Evolutionary conservation across 1,139 yeast genomes (phyloP).

Genomic region (Kurtzmaniella quercitrusa): DNA sequence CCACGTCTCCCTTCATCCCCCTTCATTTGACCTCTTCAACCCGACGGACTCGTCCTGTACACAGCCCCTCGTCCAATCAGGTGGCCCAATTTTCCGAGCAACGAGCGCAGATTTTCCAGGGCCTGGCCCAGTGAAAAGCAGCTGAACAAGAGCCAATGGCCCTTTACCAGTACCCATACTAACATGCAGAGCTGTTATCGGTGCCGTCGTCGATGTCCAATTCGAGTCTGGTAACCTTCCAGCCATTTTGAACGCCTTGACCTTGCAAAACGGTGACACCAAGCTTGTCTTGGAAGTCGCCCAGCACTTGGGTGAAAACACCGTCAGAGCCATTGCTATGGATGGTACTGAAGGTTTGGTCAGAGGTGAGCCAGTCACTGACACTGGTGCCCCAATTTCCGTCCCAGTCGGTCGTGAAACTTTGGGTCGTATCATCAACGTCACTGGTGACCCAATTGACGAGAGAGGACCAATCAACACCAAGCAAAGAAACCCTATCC

Average conservation of each 20-base stretch:
- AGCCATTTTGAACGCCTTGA: conserved; percentile 94
- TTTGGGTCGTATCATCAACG: conserved; percentile 97
- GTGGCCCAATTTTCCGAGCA: background rate
- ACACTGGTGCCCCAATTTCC: conserved; percentile 98
- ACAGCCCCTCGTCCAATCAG: conserved; percentile 1
- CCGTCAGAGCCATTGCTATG: conserved; percentile 99
- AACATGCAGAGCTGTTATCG: conserved; percentile 84
- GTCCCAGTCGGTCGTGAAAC: conserved; percentile 99
- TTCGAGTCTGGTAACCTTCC: conserved; percentile 97
- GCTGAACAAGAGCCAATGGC: too few relatives aligned
- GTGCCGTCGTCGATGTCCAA: conserved; percentile 99
- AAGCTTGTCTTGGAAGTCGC: conserved; percentile 94
- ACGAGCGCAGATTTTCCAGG: too few relatives aligned
- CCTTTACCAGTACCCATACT: too few relatives aligned
- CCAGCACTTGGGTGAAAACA: conserved; percentile 99
- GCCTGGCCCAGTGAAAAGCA: too few relatives aligned
- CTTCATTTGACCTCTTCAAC: background rate
- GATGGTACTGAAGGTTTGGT: conserved; percentile 99
- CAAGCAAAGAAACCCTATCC: conserved; percentile 93
- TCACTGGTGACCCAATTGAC: conserved; percentile 98
- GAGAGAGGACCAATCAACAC: conserved; percentile 98
- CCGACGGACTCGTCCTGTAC: background rate
- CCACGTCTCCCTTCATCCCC: background rate
- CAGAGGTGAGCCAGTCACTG: conserved; percentile 89
- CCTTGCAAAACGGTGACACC: conserved; percentile 67